Evolutionary conservation across 306 rosid species (phyloP).

Genomic region (Quercus ilex): DNA sequence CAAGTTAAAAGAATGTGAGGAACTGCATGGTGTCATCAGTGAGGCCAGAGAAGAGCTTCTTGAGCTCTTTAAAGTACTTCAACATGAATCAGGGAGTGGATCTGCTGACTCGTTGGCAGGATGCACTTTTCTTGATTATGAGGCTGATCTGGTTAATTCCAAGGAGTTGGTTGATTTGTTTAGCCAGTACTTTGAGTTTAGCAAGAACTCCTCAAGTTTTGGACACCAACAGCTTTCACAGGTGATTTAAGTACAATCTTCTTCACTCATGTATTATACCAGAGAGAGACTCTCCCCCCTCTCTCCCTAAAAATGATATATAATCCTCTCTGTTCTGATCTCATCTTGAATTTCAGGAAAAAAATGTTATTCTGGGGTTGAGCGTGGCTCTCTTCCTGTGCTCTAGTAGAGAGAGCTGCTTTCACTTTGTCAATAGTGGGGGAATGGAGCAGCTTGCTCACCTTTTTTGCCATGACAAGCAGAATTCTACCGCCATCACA

Average conservation of each 20-base stretch:
- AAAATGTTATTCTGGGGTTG: constrained; percentile 65
- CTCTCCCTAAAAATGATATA: background rate
- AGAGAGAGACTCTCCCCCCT: background rate
- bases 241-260: constrained; percentile 41
- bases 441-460: constrained; percentile 79
- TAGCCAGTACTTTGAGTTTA: constrained; percentile 50
- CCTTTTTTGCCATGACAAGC: constrained; percentile 45
- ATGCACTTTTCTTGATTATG: constrained; percentile 41
- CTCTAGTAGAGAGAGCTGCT: constrained; percentile 85
- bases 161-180: constrained; percentile 71
- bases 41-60: constrained; percentile 65
- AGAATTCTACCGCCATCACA: constrained; percentile 55
- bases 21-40: constrained; percentile 46
- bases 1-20: constrained; percentile 43
- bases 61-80: constrained; percentile 48
- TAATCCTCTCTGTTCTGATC: background rate
- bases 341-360: constrained; percentile 57
- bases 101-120: constrained; percentile 45
- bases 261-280: constrained; percentile 13
- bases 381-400: constrained; percentile 90
- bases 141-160: constrained; percentile 57
- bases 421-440: constrained; percentile 78
- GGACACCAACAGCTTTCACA: constrained; percentile 48
- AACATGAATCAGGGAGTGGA: constrained; percentile 34
- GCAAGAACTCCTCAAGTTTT: constrained; percentile 27